Percentiles rank a stretch among this genome's conserved stretches.
Evolutionary conservation across 495 filamentous ascomycete genomes (phyloP).

Genomic region (Penicillium pancosmium): DNA sequence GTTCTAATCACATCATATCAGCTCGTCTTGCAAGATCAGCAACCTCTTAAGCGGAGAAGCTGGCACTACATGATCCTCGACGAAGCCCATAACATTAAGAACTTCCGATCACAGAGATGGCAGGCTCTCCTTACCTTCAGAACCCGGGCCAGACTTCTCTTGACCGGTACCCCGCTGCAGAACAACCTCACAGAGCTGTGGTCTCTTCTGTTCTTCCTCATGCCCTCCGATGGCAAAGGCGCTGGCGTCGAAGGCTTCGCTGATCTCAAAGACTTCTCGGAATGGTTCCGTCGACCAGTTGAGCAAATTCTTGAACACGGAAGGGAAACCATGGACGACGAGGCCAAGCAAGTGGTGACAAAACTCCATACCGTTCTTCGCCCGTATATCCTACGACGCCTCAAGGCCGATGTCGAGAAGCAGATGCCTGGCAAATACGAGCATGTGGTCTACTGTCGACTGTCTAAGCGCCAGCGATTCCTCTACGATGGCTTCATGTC

Average conservation of each 20-base stretch:
- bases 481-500: slow-evolving; percentile 97
- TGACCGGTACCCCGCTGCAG: slow-evolving; percentile 95
- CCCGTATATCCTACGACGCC: slow-evolving; percentile 85
- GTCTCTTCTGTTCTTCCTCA: slow-evolving; percentile 95
- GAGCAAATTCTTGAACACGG: slow-evolving; percentile 96
- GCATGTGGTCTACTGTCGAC: slow-evolving; percentile 89
- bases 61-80: slow-evolving; percentile 99
- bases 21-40: slow-evolving; percentile 88
- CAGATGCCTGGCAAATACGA: slow-evolving; percentile 99
- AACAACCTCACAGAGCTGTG: slow-evolving; percentile 97
- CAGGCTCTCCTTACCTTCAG: slow-evolving; percentile 91
- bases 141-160: slow-evolving; percentile 79
- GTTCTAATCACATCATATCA: slow-evolving; percentile 98
- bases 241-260: slow-evolving; percentile 82
- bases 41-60: slow-evolving; percentile 85
- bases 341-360: slow-evolving; percentile 81
- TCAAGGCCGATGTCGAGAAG: slow-evolving; percentile 99
- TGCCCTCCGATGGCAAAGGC: slow-evolving; percentile 76
- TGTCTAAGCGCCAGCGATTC: slow-evolving; percentile 93
- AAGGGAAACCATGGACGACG: slow-evolving; percentile 88
- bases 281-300: slow-evolving; percentile 89
- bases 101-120: slow-evolving; percentile 97
- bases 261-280: slow-evolving; percentile 86
- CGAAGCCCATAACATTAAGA: slow-evolving; percentile 99
- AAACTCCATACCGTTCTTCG: slow-evolving; percentile 93